Evolutionary conservation across 208 protist species (phyloP).

Genomic region (Vickermania ingenoplastis): DNA sequence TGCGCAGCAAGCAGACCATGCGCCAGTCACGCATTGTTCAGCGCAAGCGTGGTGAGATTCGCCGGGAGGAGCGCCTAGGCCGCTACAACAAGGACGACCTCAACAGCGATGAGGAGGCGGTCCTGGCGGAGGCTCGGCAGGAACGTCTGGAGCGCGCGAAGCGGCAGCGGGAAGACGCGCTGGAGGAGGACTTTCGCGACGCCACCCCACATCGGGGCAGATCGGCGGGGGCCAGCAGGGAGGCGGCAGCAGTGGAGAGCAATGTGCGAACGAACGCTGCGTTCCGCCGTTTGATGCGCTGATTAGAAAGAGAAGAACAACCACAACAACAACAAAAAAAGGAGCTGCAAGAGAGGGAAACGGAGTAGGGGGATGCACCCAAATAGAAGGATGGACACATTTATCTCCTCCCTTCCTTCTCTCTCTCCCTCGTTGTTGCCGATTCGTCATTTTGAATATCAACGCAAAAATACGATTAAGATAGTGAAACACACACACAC

Average conservation of each 20-base stretch:
- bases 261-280: not conserved
- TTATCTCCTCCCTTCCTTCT: too few species aligned
- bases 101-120: conserved; percentile 27
- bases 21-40: conserved; percentile 58
- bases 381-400: too few species aligned
- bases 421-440: too few species aligned
- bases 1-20: conserved; percentile 81
- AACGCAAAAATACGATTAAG: too few species aligned
- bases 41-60: conserved; percentile 32
- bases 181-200: conserved; percentile 50
- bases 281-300: conserved; percentile 2
- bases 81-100: conserved; percentile 43
- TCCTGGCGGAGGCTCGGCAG: conserved; percentile 12
- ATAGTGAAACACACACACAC: too few species aligned
- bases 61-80: conserved; percentile 28
- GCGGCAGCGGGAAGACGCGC: conserved; percentile 18
- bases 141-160: conserved; percentile 17
- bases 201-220: conserved; percentile 7
- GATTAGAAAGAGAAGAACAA: not conserved
- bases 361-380: too few species aligned
- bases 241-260: not conserved
- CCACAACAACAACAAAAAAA: too few species aligned
- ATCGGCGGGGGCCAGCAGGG: not conserved
- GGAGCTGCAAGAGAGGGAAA: too few species aligned
- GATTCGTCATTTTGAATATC: too few species aligned